phyloP scores from a whole-genome alignment of 1,139 yeast genomes.

The Casaregolazyma suthepensis region DNA sequence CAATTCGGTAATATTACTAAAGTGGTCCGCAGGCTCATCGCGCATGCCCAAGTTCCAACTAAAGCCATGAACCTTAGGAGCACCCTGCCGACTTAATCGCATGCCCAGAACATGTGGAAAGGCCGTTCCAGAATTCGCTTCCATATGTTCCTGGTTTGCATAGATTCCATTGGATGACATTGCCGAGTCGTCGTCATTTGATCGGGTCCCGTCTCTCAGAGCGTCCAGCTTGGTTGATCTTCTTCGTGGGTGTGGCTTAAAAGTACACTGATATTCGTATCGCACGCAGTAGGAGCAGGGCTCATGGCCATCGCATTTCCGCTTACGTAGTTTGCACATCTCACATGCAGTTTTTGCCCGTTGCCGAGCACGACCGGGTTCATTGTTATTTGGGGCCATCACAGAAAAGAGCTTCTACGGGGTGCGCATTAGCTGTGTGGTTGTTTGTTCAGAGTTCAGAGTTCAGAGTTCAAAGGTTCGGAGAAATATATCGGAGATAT shows the following conservation, averaged over 20 bases:
- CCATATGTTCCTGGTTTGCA: background rate
- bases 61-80: slow-evolving; percentile 5
- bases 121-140: slow-evolving; percentile 9
- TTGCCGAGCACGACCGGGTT: slow-evolving; percentile 9
- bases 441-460: background rate
- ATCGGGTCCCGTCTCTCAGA: background rate
- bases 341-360: slow-evolving; percentile 14
- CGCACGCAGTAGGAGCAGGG: slow-evolving; percentile 4
- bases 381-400: background rate
- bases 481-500: background rate
- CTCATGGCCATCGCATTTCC: slow-evolving; percentile 15
- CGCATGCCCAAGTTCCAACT: slow-evolving; percentile 6
- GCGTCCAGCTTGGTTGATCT: background rate
- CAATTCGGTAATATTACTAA: background rate
- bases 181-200: background rate
- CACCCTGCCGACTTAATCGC: background rate
- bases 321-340: slow-evolving; percentile 14
- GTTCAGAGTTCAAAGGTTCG: background rate
- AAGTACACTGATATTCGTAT: background rate
- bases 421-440: background rate
- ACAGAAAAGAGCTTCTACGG: background rate
- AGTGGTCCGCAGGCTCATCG: background rate
- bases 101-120: slow-evolving; percentile 2
- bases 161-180: background rate
- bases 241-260: background rate